A percentile compares a stretch with the other conserved stretches of the same genome.
Evolutionary conservation across 495 filamentous ascomycete genomes (phyloP).

Genomic region (Hypoxylon fragiforme): DNA sequence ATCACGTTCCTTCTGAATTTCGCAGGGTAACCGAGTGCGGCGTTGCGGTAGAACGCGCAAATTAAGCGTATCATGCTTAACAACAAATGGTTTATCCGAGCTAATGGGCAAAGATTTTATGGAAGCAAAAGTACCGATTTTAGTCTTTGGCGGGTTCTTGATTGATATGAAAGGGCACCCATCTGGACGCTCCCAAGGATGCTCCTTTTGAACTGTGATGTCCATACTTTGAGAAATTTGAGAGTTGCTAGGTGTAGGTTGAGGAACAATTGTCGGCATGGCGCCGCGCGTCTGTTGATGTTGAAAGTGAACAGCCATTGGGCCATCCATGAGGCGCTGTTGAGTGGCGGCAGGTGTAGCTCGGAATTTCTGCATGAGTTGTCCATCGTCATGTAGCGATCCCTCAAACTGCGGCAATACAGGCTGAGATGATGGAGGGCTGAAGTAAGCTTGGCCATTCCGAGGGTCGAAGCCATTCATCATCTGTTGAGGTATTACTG

Average conservation of each 20-base stretch:
- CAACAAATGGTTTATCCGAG: too few relatives aligned
- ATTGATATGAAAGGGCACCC: conserved; percentile 1
- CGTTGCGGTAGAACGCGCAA: conserved; percentile 2
- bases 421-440: neutral
- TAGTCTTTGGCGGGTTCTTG: conserved; percentile 12
- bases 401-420: neutral
- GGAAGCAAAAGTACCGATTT: neutral
- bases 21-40: conserved; percentile 9
- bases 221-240: too few relatives aligned
- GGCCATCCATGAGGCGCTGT: too few relatives aligned
- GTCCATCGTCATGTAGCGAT: neutral
- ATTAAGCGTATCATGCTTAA: too few relatives aligned
- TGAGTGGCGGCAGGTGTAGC: neutral
- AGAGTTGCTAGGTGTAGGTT: neutral
- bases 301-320: too few relatives aligned
- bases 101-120: too few relatives aligned
- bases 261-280: neutral
- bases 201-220: too few relatives aligned
- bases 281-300: conserved; percentile 1
- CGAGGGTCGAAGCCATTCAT: neutral
- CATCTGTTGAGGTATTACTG: neutral
- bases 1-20: conserved; percentile 10
- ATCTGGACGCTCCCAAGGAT: conserved; percentile 12
- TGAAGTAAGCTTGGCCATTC: conserved; percentile 3
- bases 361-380: neutral